A percentile compares a stretch with the other conserved stretches of the same genome.
These are phyloP conservation scores for Trametes cubensis DNA, from an alignment of 768 basidiomycete genomes.

Conservation along the genomic window DNA sequence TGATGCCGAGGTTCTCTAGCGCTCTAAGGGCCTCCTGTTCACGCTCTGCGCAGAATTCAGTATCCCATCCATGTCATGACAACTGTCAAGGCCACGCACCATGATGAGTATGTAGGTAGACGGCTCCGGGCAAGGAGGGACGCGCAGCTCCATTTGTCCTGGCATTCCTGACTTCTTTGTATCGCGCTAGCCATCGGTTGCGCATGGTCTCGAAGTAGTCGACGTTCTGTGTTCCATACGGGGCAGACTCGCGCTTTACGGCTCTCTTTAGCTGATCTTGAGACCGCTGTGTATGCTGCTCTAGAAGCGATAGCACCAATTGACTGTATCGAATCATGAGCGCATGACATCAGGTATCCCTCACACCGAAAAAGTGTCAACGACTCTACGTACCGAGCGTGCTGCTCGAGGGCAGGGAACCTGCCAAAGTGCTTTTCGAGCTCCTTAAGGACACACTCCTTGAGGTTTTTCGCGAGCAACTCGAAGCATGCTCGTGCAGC, in stretches of 20 bases:
- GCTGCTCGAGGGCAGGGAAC: conserved; percentile 39
- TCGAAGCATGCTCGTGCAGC: conserved; percentile 42
- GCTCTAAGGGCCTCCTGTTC: background rate
- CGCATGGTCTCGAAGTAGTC: conserved; percentile 28
- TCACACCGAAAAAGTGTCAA: background rate
- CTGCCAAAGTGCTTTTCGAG: conserved; percentile 43
- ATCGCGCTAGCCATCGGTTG: conserved; percentile 27
- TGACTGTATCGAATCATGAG: conserved; percentile 34
- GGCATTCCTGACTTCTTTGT: conserved; percentile 16
- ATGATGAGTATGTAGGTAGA: background rate
- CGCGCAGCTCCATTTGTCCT: background rate
- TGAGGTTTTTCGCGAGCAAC: conserved; percentile 36
- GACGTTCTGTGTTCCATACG: conserved; percentile 43
- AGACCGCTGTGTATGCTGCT: conserved; percentile 32
- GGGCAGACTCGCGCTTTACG: conserved; percentile 42
- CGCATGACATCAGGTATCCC: background rate
- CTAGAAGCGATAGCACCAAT: conserved; percentile 26
- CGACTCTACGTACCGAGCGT: conserved; percentile 39
- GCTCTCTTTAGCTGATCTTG: conserved; percentile 36
- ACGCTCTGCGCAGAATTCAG: background rate
- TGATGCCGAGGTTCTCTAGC: background rate
- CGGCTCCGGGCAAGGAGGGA: background rate
- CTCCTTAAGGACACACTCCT: conserved; percentile 30
- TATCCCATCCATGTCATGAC: too few species aligned
- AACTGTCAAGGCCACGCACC: background rate